Base-by-base conservation (phyloP, 148 eudicot species). In the Mesembryanthemum crystallinum region DNA sequence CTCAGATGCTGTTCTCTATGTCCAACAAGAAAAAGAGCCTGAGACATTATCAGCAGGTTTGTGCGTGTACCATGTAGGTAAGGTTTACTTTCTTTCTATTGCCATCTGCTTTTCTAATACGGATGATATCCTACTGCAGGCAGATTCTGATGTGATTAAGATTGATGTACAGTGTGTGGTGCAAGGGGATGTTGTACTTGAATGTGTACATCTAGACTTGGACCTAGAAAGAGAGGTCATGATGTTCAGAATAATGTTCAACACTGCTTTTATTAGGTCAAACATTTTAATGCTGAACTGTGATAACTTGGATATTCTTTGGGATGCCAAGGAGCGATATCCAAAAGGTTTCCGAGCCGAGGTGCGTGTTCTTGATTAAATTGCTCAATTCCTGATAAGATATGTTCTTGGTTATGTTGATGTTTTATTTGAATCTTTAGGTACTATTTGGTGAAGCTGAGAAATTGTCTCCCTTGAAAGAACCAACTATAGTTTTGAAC, bases 201-300 rank as follows among this genome's bases (percentile, higher is more conserved):
- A 96, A 82, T 96, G 99, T 72, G 87, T 96, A 54, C 99, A 96
- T 85, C 73, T 96, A 72, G 97, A 96, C 80, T 37, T 87, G 83
- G 98, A 92, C 73, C 84, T 92, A n/a, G 99, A 89, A 82, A 84
- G 99, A 83, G 99, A 96, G 84, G 89, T 92, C 74, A 96, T 96
- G 99, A 96, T 96, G 99, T 96, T 96, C 77, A 88, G 99, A 43
- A 85, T 92, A 76, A 85, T 92, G 94, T 96, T 96, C 68, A 96
- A 96, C 82, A 96, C 99, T 77, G 99, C 97, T 80, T 96, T 96
- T 85, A 96, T 96, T 58, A 84, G 99, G 76, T 96, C 99, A 37
- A 92, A 96, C 79, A 96, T 96, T 64, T 84, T 92, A 79, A 89
- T 96, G 81, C 89, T 96, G 52, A 91, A 91, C 78, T 82, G 80